Base-by-base conservation (phyloP, 2,329 filamentous ascomycete genomes). In the Cladosporium sp. region DNA sequence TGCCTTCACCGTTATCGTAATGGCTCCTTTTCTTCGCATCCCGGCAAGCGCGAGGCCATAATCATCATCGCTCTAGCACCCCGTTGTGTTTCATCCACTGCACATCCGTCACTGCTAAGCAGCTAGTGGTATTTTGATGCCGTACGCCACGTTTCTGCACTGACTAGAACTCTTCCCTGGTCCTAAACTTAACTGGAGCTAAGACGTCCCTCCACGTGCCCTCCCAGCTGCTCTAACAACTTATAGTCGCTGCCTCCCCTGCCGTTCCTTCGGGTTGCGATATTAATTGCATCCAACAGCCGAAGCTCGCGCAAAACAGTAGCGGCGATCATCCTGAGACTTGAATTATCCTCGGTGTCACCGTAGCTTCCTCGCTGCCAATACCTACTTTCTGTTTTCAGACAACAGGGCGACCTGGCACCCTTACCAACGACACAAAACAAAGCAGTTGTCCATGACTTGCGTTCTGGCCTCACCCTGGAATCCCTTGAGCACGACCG, bases 401-500 rank as follows among this genome's bases (percentile, higher is more conserved):
- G 37, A 22, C 22, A 45, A 19, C 24, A 25, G 28, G 20, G 24
- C 55, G n/a, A 35, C 7, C 32, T 28, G 55, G n/a, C 32, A 34
- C 17, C 13, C 35, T 49, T 35, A 48, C 39, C 52, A 47, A 39
- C 42, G 12, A 4, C 20, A 36, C 55, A 55, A 37, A 37, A 24
- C 28, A 50, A 19, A 50, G 28, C n/a, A 35, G 45, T 50, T 28
- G 22, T 42, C 63, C 58, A 70, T 70, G 67, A 69, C 67, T 62
- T 70, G 67, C 62, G 66, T 69, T 58, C 58, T 68, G 45, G 64
- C 64, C 40, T 62, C 65, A 58, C 57, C 65, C 49, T 70, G 65
- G 63, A 63, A 66, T 58, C 62, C 64, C 20, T 66, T 68, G 63
- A 63, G 60, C 60, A 61, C 65, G 57, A 56, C 61, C 58, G 51